Base-by-base conservation (phyloP, 2,329 filamentous ascomycete genomes). In the Exophiala viscosa region DNA sequence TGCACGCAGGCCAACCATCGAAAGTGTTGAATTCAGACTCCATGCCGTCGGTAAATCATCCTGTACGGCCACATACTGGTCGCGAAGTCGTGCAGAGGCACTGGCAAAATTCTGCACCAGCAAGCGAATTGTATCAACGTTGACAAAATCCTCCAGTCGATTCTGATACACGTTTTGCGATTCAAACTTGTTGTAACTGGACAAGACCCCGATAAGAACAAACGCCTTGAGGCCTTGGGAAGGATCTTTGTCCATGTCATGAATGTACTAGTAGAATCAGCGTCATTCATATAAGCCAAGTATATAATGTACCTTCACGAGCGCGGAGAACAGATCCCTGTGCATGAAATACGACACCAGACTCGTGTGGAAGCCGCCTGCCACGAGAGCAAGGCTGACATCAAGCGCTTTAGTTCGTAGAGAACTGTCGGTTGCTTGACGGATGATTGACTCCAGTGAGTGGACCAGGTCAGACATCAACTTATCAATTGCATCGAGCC, bases 121-220 rank as follows among this genome's bases (percentile, higher is more conserved):
- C 65, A 88, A 89, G 54, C 86, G 81, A 63, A 97, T 96, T 2
- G 87, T 86, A 0, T 79, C 76, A 66, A 97, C 91, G 66, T 99
- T 96, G 64, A 96, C 90, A 70, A 97, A 97, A 69, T 97, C 91
- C 63, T 92, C 90, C 13, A 99, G 79, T 23, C 92, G 87, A 58
- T 95, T 76, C 64, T 93, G 87, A 64, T 99, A 99, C 0, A 92
- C 92, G 63, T 99, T 99, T 67, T 96, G 91, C 52, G 95, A 92
- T 70, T 99, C 93, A 66, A 99, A 99, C 70, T 97, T 99, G 79
- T 99, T 97, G 79, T 97, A 97, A 72, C 97, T 99, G 60, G 89
- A 88, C 48, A 99, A 76, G 3, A 97, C 78, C 10, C 92, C 92
- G 15, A 96, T 78, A 8, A 97, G 80, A 11, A 86, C 82, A 61